Base-by-base conservation (phyloP, 805 yeast genomes). In the Wickerhamomyces bovis region DNA sequence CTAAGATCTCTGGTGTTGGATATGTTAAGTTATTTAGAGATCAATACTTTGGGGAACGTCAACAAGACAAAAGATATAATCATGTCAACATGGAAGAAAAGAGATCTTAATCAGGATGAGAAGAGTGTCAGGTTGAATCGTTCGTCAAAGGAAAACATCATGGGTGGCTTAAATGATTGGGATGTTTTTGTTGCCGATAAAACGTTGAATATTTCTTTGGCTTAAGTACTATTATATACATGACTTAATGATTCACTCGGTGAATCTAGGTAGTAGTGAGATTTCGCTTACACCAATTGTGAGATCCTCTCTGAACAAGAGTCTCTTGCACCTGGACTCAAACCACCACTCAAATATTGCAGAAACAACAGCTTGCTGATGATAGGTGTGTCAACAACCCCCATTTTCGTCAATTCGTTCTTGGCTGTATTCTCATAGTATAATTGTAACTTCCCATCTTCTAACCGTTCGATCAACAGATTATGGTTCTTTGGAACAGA, bases 271-370 rank as follows among this genome's bases (percentile, higher is more conserved):
- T 9, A 25, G 28, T 25, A 25, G 28, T 10, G 28, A 8, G 28
- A 25, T 25, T 8, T 6, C 6, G 38, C 21, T 39, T 39, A 59
- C 18, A 56, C 62, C 6, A 60, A 44, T 35, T 53, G 50, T 1
- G 60, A 48, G 26, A 71, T 61, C 8, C 66, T 72, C 38, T 69
- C 65, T 20, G 69, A 66, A 46, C 76, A 68, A 40, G 70, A 66
- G 43, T 67, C 66, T 48, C 77, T 67, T 33, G 83, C 72, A 2
- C 75, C 67, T 54, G 77, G 81, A 54, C 83, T 74, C 54, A 85
- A 71, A 1, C 92, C 92, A 52, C 87, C 92, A 53, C 85, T 76
- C 54, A 89, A 65, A 62, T 92, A 90, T 63, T 83, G 88, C 53
- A 85, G 68, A 53, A 89, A 79, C 46, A 90, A 68, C n/a, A 84